These are phyloP conservation scores for Takashimella koratensis DNA, from an alignment of 1,284 basidiomycete genomes.

Conservation along the genomic window DNA sequence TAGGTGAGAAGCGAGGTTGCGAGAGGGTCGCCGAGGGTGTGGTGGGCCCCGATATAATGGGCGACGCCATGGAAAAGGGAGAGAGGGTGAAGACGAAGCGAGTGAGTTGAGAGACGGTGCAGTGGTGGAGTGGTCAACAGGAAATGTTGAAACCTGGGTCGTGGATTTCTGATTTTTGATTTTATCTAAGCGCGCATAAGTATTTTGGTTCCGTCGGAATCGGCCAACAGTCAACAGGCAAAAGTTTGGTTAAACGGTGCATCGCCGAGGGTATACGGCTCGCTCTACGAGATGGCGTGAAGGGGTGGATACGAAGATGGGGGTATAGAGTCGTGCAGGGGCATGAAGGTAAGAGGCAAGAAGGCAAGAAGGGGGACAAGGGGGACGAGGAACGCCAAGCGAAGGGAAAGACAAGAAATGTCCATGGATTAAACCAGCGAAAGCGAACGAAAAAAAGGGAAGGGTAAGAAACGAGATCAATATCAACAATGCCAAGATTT, in stretches of 20 bases:
- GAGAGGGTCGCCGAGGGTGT: too few species aligned
- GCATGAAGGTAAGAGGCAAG: not conserved
- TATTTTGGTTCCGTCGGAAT: not conserved
- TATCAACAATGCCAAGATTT: too few species aligned
- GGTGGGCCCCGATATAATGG: not conserved
- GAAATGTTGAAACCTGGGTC: not conserved
- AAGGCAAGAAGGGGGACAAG: too few species aligned
- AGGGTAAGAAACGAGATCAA: too few species aligned
- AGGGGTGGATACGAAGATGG: not conserved
- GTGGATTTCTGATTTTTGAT: not conserved
- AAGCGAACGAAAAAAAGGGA: too few species aligned
- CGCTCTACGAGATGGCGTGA: not conserved
- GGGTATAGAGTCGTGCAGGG: not conserved
- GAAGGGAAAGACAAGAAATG: too few species aligned
- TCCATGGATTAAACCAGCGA: too few species aligned
- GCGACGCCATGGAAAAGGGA: too few species aligned
- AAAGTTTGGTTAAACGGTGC: too few species aligned
- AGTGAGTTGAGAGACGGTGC: not conserved
- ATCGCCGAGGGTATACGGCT: not conserved
- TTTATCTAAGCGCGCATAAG: not conserved
- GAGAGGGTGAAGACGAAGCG: too few species aligned
- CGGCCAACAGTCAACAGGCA: not conserved
- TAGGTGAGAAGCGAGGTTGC: constrained; percentile 15
- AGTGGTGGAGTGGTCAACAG: not conserved
- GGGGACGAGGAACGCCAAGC: too few species aligned